phyloP scores from a whole-genome alignment of 176 grass and related monocot genomes.

The Oryza punctata region DNA sequence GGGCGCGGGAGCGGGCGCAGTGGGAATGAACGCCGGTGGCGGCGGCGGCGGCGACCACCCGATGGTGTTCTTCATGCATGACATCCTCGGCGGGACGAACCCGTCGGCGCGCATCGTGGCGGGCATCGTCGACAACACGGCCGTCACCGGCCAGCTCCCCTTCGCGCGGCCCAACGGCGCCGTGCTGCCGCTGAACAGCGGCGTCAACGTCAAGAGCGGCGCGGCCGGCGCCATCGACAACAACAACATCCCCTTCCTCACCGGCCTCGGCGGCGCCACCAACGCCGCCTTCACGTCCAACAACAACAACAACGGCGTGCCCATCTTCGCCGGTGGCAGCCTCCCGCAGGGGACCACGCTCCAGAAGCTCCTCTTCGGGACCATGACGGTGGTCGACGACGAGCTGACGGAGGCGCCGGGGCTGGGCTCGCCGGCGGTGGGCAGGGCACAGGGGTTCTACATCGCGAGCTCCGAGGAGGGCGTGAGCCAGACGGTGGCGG shows the following conservation, averaged over 20 bases:
- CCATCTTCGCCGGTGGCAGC: conserved; percentile 63
- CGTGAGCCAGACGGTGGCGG: conserved; percentile 64
- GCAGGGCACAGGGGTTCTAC: conserved; percentile 74
- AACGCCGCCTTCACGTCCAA: conserved; percentile 31
- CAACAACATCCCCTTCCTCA: conserved; percentile 78
- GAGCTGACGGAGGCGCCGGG: conserved; percentile 66
- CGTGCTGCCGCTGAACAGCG: conserved; percentile 52
- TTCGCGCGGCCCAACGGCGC: conserved; percentile 70
- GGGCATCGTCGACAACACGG: conserved; percentile 55
- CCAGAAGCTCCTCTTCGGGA: conserved; percentile 66
- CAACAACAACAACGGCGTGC: conserved; percentile 27
- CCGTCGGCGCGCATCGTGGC: conserved; percentile 71
- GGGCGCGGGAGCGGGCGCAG: not conserved
- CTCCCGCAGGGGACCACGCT: conserved; percentile 64
- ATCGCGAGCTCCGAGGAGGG: conserved; percentile 65
- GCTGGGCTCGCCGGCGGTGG: conserved; percentile 49
- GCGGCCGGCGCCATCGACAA: conserved; percentile 61
- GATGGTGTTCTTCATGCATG: conserved; percentile 69
- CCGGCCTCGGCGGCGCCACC: conserved; percentile 67
- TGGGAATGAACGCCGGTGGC: not conserved
- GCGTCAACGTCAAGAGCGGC: conserved; percentile 51
- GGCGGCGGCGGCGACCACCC: conserved; percentile 31
- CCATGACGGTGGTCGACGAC: conserved; percentile 75
- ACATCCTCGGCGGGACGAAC: conserved; percentile 71
- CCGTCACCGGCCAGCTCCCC: conserved; percentile 55